Conservation (phyloP, 495 filamentous ascomycete genomes). For the Immersiella caudata region DNA sequence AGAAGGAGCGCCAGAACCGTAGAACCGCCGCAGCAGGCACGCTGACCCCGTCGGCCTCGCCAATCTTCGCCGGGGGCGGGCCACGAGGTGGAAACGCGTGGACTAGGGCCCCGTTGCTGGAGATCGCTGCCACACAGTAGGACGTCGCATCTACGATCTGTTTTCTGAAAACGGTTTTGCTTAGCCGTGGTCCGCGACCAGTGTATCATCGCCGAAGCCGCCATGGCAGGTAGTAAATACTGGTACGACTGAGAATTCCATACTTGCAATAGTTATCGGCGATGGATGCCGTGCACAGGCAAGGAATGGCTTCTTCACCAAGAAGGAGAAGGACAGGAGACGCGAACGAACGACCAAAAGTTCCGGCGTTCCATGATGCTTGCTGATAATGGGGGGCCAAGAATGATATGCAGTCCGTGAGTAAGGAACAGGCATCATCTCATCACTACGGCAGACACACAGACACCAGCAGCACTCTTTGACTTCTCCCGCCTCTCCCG, state of each 20-base stretch:
- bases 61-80: background rate
- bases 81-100: background rate
- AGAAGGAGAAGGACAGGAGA: background rate
- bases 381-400: background rate
- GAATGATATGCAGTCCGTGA: slow-evolving; percentile 5
- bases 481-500: background rate
- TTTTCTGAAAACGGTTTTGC: background rate
- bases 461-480: background rate
- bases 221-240: background rate
- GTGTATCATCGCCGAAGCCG: background rate
- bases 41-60: background rate
- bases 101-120: background rate
- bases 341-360: background rate
- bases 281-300: background rate
- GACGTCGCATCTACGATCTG: background rate
- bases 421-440: background rate
- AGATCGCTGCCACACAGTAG: background rate
- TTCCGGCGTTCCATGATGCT: background rate
- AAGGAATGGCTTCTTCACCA: background rate
- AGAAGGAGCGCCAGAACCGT: background rate
- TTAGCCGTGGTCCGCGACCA: background rate
- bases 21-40: background rate
- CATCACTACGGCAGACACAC: background rate
- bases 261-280: background rate
- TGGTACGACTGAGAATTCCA: background rate